Evolutionary conservation across 176 grass and related monocot genomes (phyloP), one percentile per base, ranked within the genome.

Genomic region (Hordeum marinum): DNA sequence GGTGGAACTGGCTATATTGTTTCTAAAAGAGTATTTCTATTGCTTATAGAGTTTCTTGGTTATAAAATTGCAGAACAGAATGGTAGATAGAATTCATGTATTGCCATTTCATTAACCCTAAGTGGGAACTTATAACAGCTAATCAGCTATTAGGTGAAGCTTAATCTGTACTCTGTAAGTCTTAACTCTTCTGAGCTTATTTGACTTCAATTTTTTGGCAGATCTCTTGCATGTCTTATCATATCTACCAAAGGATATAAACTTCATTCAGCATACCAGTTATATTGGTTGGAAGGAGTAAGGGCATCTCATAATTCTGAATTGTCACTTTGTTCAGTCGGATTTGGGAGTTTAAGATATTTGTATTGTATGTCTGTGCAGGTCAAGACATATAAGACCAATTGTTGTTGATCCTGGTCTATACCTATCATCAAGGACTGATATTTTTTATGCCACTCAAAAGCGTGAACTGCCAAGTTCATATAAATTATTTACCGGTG

Each of bases 201-300:
- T 72, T 79, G 39, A 77, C 20, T 84, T 62, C 43, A 60, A 84
- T 37, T 87, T 84, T 34, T 87, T 83, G 68, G 50, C 89, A 98
- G 96, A 98, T 89, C 91, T 95, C 21, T 88, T 98, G 46, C 96
- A 98, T 92, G 89, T 98, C 74, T 98, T 95, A 55, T 98, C 93
- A 76, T 98, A 94, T 70, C 39, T 98, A 80, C 93, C 93, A 12
- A 95, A 58, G 75, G 91, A 98, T 87, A 94, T 98, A 77, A 98
- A 94, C 89, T 98, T 98, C 87, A 86, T 98, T 83, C 91, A 94
- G 65, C 96, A 98, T 80, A 76, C 91, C 27, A 92, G 89, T 88
- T 98, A 98, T 87, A 92, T 98, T 43, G 89, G 96, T 81, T 92
- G 91, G 93, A 95, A 87, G 89, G 89, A 98, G 93, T 98, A 98